Conservation (phyloP, 192 early-diverging fungal species). For the Podila horticola region DNA sequence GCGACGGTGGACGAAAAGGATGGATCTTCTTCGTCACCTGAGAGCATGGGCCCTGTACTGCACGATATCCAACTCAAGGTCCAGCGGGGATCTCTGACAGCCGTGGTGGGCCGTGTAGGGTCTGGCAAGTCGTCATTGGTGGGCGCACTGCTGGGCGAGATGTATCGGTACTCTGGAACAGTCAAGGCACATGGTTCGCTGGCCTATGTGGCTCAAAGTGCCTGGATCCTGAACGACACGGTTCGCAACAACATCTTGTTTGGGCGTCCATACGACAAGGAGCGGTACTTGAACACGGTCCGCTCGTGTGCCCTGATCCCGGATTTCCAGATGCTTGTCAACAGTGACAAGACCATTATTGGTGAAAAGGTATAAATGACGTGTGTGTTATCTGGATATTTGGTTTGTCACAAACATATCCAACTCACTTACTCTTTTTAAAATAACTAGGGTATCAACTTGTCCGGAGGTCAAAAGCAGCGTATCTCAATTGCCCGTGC, state of each 20-base stretch:
- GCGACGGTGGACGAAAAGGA: neutral
- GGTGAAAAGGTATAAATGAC: constrained; percentile 71
- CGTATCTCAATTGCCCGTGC: constrained; percentile 74
- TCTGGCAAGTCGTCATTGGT: constrained; percentile 65
- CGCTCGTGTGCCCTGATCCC: constrained; percentile 82
- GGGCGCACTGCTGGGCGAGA: constrained; percentile 60
- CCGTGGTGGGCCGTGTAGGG: constrained; percentile 63
- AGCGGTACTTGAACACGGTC: constrained; percentile 66
- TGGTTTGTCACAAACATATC: no score
- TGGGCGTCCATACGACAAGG: constrained; percentile 77
- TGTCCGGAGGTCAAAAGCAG: constrained; percentile 93
- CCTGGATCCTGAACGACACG: constrained; percentile 97
- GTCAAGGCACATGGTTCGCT: constrained; percentile 30
- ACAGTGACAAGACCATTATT: constrained; percentile 92
- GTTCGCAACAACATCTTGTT: constrained; percentile 95
- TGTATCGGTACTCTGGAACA: constrained; percentile 52
- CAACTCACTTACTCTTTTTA: no score
- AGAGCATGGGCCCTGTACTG: constrained; percentile 44
- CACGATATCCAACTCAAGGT: constrained; percentile 55
- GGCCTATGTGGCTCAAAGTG: constrained; percentile 60
- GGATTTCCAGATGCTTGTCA: constrained; percentile 87
- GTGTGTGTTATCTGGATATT: neutral
- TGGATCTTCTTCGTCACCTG: neutral
- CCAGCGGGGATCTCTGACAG: constrained; percentile 53
- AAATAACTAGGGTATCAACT: constrained; percentile 73